phyloP scores from a whole-genome alignment of 768 basidiomycete genomes.

The Termitomyces bulborhizus region DNA sequence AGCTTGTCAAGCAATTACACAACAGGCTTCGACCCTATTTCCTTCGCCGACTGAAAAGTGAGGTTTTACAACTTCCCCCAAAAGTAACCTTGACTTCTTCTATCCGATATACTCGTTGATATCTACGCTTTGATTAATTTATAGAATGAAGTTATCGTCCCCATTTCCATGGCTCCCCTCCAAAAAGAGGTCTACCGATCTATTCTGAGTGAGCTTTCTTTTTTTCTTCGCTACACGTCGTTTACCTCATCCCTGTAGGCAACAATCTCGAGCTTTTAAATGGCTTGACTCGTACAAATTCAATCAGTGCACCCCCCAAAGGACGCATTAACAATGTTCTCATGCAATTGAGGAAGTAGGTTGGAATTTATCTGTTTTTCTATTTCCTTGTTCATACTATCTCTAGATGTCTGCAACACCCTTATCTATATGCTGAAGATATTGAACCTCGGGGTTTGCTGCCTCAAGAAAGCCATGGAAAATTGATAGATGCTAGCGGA shows the following conservation, averaged over 20 bases:
- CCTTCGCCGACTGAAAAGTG: constrained; percentile 87
- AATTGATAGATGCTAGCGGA: constrained; percentile 77
- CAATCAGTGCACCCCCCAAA: constrained; percentile 31
- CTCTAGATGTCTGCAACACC: constrained; percentile 81
- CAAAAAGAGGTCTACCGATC: constrained; percentile 88
- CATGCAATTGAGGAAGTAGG: constrained; percentile 85
- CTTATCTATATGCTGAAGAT: constrained; percentile 74
- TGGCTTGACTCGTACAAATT: constrained; percentile 41
- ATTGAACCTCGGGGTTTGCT: constrained; percentile 69
- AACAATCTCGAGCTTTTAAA: constrained; percentile 66
- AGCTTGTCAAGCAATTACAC: constrained; percentile 77
- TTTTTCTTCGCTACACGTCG: constrained; percentile 7
- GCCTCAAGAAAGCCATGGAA: constrained; percentile 60
- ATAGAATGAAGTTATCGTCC: constrained; percentile 88
- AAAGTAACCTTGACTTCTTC: constrained; percentile 47
- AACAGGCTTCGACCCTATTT: constrained; percentile 81
- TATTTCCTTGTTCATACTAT: neutral
- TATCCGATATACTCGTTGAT: neutral
- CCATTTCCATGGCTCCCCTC: constrained; percentile 78
- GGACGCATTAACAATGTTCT: constrained; percentile 73
- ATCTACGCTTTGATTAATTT: neutral
- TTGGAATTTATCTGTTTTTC: constrained; percentile 1
- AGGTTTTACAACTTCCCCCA: constrained; percentile 86
- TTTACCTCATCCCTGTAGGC: constrained; percentile 31
- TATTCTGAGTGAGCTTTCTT: constrained; percentile 55